phyloP scores from a whole-genome alignment of 768 basidiomycete species.

The Termitomyces eurrhizus region DNA sequence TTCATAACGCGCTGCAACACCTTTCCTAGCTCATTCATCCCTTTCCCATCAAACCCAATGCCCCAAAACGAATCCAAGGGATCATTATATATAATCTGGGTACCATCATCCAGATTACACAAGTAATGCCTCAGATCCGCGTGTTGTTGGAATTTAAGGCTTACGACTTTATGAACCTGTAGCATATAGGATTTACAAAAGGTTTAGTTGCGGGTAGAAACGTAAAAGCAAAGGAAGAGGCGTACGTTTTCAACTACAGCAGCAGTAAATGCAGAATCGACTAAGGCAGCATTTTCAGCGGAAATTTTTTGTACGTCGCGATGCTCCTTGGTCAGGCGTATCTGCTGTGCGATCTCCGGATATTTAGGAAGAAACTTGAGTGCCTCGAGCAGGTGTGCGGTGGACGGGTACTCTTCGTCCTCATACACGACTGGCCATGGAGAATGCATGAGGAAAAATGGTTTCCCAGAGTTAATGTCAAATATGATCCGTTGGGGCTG shows the following conservation, averaged over 20 bases:
- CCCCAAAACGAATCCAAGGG: conserved; percentile 63
- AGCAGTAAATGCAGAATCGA: neutral
- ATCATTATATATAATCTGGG: conserved; percentile 51
- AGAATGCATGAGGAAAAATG: conserved; percentile 64
- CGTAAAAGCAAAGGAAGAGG: neutral
- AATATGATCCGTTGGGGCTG: conserved; percentile 27
- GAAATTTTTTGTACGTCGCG: conserved; percentile 35
- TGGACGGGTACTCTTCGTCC: conserved; percentile 58
- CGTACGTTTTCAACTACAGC: conserved; percentile 6
- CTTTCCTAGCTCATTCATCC: conserved; percentile 62
- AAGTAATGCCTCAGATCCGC: conserved; percentile 42
- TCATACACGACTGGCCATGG: conserved; percentile 55
- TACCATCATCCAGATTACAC: conserved; percentile 47
- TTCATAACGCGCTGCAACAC: conserved; percentile 51
- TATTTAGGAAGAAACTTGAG: conserved; percentile 56
- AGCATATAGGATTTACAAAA: neutral
- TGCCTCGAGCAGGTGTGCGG: conserved; percentile 74
- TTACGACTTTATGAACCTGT: conserved; percentile 68
- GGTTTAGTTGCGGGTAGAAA: neutral
- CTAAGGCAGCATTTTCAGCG: conserved; percentile 36
- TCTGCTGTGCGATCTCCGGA: conserved; percentile 43
- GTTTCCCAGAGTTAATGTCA: conserved; percentile 33
- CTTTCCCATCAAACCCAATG: conserved; percentile 41
- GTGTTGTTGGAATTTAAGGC: conserved; percentile 71
- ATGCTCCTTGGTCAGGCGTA: conserved; percentile 37